Evolutionary conservation across 805 yeast genomes (phyloP).

Genomic region (Scheffersomyces stipitis): DNA sequence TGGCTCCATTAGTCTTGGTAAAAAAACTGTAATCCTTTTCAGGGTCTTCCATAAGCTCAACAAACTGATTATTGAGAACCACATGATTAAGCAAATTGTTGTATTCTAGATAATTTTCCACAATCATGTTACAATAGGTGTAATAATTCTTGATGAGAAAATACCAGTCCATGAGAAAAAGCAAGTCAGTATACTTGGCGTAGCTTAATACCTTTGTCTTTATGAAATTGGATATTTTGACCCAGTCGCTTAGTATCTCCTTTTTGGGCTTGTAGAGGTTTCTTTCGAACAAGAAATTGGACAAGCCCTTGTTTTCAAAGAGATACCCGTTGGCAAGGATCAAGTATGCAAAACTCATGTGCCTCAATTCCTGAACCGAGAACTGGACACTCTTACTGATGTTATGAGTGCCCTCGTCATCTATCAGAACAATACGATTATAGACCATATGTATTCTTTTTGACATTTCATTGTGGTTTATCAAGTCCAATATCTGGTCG

Average conservation of each 20-base stretch:
- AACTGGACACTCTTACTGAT: slow-evolving; percentile 3
- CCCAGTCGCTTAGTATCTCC: slow-evolving; percentile 16
- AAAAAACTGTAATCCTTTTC: too few relatives aligned
- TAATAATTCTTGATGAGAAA: slow-evolving; percentile 21
- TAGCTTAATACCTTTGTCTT: slow-evolving; percentile 13
- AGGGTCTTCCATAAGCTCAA: slow-evolving; percentile 17
- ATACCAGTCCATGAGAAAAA: slow-evolving; percentile 26
- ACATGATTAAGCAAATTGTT: slow-evolving; percentile 22
- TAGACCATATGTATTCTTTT: slow-evolving; percentile 3
- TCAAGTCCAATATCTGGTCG: slow-evolving; percentile 4
- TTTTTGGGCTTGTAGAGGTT: slow-evolving; percentile 7
- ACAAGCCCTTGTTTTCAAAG: slow-evolving; percentile 7
- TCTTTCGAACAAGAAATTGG: slow-evolving; percentile 7
- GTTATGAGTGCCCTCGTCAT: slow-evolving; percentile 4
- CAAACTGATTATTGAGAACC: slow-evolving; percentile 15
- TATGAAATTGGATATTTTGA: slow-evolving; percentile 15
- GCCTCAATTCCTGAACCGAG: slow-evolving; percentile 13
- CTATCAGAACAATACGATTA: slow-evolving; percentile 2
- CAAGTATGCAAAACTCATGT: slow-evolving; percentile 16
- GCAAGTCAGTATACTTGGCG: slow-evolving; percentile 22
- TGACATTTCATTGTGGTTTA: slow-evolving; percentile 2
- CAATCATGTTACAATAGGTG: slow-evolving; percentile 13
- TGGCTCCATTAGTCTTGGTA: neutral
- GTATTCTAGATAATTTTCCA: slow-evolving; percentile 28
- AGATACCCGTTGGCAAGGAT: slow-evolving; percentile 20